phyloP scores from a whole-genome alignment of 208 protist species.

The Herpetomonas muscarum region DNA sequence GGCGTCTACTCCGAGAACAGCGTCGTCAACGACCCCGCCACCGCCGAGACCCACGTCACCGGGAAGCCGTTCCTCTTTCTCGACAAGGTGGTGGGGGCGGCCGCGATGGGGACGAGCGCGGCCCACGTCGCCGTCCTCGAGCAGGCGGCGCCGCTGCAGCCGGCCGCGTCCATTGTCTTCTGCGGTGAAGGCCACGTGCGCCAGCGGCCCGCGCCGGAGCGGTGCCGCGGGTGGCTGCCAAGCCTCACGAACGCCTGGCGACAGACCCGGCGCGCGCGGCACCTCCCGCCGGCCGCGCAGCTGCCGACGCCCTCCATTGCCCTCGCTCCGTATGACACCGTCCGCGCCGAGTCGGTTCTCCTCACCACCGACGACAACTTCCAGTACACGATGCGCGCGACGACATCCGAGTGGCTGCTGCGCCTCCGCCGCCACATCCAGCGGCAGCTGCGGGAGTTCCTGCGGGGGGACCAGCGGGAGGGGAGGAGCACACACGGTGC shows the following conservation, averaged over 20 bases:
- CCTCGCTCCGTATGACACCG: constrained; percentile 66
- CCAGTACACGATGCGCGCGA: constrained; percentile 53
- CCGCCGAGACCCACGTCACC: constrained; percentile 8
- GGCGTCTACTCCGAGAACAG: constrained; percentile 29
- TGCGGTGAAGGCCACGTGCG: constrained; percentile 52
- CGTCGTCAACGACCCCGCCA: constrained; percentile 17
- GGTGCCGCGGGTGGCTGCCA: constrained; percentile 80
- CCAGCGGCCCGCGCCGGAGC: constrained; percentile 29
- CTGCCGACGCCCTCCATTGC: constrained; percentile 51
- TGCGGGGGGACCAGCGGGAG: constrained; percentile 12
- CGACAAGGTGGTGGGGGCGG: constrained; percentile 23
- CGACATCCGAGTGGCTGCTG: constrained; percentile 65
- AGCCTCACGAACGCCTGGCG: constrained; percentile 74
- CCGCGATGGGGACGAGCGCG: not conserved
- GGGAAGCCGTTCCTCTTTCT: constrained; percentile 53
- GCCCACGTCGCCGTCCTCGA: constrained; percentile 22
- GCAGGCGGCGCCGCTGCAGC: constrained; percentile 44
- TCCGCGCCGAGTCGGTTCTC: constrained; percentile 46
- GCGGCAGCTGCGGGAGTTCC: constrained; percentile 24
- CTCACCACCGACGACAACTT: constrained; percentile 50
- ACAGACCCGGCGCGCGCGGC: constrained; percentile 50
- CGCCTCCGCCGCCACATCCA: constrained; percentile 47
- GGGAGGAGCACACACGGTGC: not conserved
- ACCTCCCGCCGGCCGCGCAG: constrained; percentile 71
- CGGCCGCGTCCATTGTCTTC: constrained; percentile 58